Evolutionary conservation across 768 basidiomycete species (phyloP), one percentile per base, ranked within the genome.

Genomic region (Pleurotus salmoneostramineus): DNA sequence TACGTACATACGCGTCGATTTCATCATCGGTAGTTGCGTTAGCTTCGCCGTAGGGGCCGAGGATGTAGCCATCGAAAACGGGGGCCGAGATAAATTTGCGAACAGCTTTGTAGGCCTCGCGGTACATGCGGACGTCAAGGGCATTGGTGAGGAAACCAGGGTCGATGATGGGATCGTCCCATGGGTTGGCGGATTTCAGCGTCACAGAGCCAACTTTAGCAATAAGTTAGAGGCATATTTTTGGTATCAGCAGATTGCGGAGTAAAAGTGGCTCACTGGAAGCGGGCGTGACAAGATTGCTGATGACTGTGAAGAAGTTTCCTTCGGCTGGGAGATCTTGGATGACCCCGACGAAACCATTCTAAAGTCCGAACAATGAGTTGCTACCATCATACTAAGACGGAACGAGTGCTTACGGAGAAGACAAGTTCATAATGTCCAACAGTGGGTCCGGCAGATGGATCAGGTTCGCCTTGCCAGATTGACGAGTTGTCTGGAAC

Each of bases 121-220:
- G 56, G 50, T 65, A 56, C 34, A 58, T 57, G 15, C 56, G 56
- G 21, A 65, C 43, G 56, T 67, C 68, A 47, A 63, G 17, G 8
- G 59, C 58, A 8, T 64, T 59, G 37, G 58, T 62, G 42, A 76
- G 71, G 68, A 79, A 77, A 55, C 74, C 72, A 2, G 77, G 75
- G 62, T 82, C 72, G 66, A 82, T 78, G 17, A 65, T 50, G 0
- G 80, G 79, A 34, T 64, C 43, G 46, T 68, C 68, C 66, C 78
- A 80, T 31, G 76, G 67, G 59, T 69, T 64, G 31, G 68, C 71
- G 11, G 76, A 73, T 46, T 66, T 73, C 58, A 80, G 57, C 2
- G 65, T 65, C 2, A 71, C 42, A 2, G 61, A 64, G 27, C 70
- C 70, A 33, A 68, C 69, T 70, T 1, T 27, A 27, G n/a, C 5